Evolutionary conservation across 2,329 filamentous ascomycete species (phyloP), one percentile per base, ranked within the genome.

Genomic region (Arthrobotrys conoides): DNA sequence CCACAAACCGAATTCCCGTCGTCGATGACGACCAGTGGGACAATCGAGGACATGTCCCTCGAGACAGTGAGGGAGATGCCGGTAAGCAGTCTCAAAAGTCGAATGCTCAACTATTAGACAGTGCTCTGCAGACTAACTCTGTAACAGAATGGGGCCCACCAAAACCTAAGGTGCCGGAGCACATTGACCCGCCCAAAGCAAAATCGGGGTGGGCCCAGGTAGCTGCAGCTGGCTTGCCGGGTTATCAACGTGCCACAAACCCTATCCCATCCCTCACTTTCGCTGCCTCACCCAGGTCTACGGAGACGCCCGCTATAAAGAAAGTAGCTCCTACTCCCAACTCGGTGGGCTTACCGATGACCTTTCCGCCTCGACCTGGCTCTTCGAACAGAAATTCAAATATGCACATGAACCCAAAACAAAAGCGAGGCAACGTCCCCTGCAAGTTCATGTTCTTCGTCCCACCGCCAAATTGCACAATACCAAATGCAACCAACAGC

Each of bases 121-220:
- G 3, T 30, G 6, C 3, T 6, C 6, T 12, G 8, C 12, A 14
- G 30, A n/a, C 41, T 71, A 36, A 71, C 20, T 27, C 8, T 22
- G 8, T 27, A 36, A 6, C 49, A 78, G 75, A 72, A 53, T 78
- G 75, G 75, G 75, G 41, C 3, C 18, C 18, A 27, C 53, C 68
- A 6, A 68, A 71, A 49, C 22, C n/a, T n/a, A n/a, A 18, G 38
- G 18, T 59, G 5, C 24, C 63, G 27, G 27, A 14, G 20, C 22
- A 46, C 4, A 33, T 36, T 5, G 67, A 67, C n/a, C n/a, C 63
- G 1, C 27, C 55, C 16, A 49, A 53, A n/a, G 16, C 9, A 30
- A 64, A 68, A 36, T 16, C 33, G 6, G n/a, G 5, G n/a, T 64
- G 22, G 41, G 18, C 5, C 8, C 18, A 20, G 3, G 51, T 16